These are phyloP conservation scores for Paraconiothyrium brasiliense DNA, from an alignment of 2,329 filamentous ascomycete species.

Conservation along the genomic window DNA sequence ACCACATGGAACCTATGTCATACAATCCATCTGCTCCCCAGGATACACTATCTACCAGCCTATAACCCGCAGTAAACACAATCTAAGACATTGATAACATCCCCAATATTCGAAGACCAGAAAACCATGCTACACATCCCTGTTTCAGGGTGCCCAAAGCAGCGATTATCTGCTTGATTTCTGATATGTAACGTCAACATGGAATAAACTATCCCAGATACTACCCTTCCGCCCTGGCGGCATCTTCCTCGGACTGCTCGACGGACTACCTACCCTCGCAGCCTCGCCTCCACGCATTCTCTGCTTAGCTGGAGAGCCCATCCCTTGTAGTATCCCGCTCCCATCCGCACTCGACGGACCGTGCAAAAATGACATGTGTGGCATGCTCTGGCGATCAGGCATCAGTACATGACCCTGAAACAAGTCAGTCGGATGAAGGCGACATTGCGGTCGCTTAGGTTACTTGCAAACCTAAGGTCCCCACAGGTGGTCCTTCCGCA, in stretches of 20 bases:
- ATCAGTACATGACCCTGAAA: not conserved
- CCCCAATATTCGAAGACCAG: not conserved
- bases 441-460: conserved; percentile 39
- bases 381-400: conserved; percentile 24
- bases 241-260: conserved; percentile 32
- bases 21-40: not conserved
- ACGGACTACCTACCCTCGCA: conserved; percentile 20
- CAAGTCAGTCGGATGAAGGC: conserved; percentile 4
- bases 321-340: conserved; percentile 23
- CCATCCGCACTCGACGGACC: conserved; percentile 23
- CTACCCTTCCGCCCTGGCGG: conserved; percentile 38
- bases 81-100: not conserved
- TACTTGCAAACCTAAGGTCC: conserved; percentile 51
- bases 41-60: not conserved
- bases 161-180: conserved; percentile 39
- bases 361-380: conserved; percentile 26
- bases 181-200: conserved; percentile 52
- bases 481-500: conserved; percentile 56
- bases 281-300: conserved; percentile 31
- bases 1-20: no score
- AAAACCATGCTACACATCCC: not conserved
- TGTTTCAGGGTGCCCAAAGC: not conserved
- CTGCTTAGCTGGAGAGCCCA: conserved; percentile 26
- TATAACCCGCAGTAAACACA: not conserved
- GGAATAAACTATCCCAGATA: conserved; percentile 52